phyloP scores from a whole-genome alignment of 805 yeast species.

The Kuraishia capsulata region DNA sequence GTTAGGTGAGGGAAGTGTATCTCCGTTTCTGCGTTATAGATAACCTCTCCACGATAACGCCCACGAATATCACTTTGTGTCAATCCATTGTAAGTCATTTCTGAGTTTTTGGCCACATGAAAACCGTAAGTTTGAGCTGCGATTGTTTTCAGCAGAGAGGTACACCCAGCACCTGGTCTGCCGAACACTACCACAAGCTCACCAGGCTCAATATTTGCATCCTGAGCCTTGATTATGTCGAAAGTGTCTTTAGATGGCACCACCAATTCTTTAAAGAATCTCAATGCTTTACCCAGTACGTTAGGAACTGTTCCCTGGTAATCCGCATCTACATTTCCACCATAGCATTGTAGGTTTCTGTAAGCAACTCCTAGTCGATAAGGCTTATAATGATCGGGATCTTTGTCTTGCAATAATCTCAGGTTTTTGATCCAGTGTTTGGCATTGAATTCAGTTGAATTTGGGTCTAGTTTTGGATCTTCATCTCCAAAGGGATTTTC shows the following conservation, averaged over 20 bases:
- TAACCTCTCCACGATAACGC: conserved; percentile 51
- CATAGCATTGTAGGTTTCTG: conserved; percentile 51
- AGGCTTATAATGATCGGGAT: conserved; percentile 53
- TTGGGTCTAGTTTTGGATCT: conserved; percentile 50
- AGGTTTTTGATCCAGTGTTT: conserved; percentile 58
- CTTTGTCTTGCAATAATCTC: conserved; percentile 38
- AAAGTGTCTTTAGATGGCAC: conserved; percentile 17
- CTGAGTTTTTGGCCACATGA: conserved; percentile 31
- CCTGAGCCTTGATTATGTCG: conserved; percentile 43
- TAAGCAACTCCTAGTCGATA: conserved; percentile 49
- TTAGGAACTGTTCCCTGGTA: conserved; percentile 57
- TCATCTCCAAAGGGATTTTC: conserved; percentile 1
- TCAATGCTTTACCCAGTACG: conserved; percentile 16
- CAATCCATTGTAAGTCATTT: conserved; percentile 42
- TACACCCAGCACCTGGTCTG: conserved; percentile 46
- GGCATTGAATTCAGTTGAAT: conserved; percentile 43
- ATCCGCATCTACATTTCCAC: conserved; percentile 50
- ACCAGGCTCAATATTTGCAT: conserved; percentile 26
- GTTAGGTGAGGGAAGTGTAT: conserved; percentile 53
- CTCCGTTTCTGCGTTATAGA: conserved; percentile 59
- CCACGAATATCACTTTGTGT: conserved; percentile 32
- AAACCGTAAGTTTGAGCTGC: conserved; percentile 51
- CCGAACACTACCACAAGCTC: conserved; percentile 27
- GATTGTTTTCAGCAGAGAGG: conserved; percentile 49
- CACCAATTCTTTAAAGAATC: conserved; percentile 7